These are phyloP conservation scores for Rubroshorea leprosula DNA, from an alignment of 345 rosid genomes.

Conservation along the genomic window DNA sequence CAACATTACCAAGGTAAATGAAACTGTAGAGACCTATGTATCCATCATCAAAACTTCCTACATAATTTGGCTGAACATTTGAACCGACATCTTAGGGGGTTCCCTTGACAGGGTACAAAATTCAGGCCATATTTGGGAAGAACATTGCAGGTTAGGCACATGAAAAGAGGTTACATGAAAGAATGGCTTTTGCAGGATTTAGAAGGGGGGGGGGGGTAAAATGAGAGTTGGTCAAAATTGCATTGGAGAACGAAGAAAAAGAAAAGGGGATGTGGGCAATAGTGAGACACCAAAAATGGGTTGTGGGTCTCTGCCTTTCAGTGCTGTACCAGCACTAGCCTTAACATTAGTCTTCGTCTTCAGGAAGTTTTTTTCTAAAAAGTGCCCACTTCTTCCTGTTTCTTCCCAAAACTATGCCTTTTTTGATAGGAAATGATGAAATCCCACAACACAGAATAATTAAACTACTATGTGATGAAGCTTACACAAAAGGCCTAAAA, in stretches of 20 bases:
- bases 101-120: slow-evolving; percentile 23
- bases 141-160: slow-evolving; percentile 7
- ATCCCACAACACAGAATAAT: slow-evolving; percentile 15
- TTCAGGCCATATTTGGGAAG: slow-evolving; percentile 23
- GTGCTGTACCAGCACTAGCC: slow-evolving; percentile 6
- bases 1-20: slow-evolving; percentile 10
- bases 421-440: too few species aligned
- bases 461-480: background rate
- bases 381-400: slow-evolving; percentile 32
- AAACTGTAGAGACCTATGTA: background rate
- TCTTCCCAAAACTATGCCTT: slow-evolving; percentile 12
- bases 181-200: background rate
- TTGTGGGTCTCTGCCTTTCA: slow-evolving; percentile 21
- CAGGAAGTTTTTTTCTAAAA: slow-evolving; percentile 25
- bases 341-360: slow-evolving; percentile 19
- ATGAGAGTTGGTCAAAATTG: slow-evolving; percentile 11
- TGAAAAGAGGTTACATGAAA: slow-evolving; percentile 9
- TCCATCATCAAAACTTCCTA: background rate
- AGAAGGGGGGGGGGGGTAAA: too few species aligned
- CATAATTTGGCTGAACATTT: too few species aligned
- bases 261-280: slow-evolving; percentile 20
- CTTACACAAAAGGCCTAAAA: background rate
- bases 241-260: slow-evolving; percentile 23
- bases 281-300: slow-evolving; percentile 23
- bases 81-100: slow-evolving; percentile 11